Percentiles rank a stretch among this genome's conserved stretches.
Conservation (phyloP, 73 alveolate species). For the Tetrahymena thermophila region DNA sequence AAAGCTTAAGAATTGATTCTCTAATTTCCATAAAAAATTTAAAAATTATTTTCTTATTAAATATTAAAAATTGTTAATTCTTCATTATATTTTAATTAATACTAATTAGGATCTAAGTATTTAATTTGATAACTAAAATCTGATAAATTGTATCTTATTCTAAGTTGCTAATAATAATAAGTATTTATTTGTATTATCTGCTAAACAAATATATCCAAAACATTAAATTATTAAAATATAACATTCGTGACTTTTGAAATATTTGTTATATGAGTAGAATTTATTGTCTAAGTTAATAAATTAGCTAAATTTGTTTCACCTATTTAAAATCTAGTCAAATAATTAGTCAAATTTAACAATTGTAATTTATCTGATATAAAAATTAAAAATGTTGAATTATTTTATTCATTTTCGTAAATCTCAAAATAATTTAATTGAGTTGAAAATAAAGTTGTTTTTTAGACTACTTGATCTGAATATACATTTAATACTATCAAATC, state of each 20-base stretch:
- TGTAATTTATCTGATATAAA: background rate
- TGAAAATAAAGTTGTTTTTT: background rate
- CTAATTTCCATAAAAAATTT: too few relatives aligned
- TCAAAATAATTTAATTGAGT: too few relatives aligned
- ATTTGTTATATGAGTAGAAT: background rate
- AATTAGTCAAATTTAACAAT: background rate
- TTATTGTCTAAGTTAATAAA: background rate
- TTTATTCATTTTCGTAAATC: background rate
- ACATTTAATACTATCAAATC: too few relatives aligned
- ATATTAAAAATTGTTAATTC: too few relatives aligned
- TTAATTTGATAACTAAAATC: too few relatives aligned
- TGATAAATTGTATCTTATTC: background rate
- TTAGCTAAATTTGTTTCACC: too few relatives aligned
- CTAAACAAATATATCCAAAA: background rate
- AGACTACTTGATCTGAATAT: background rate
- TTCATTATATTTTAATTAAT: too few relatives aligned
- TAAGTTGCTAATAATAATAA: too few relatives aligned
- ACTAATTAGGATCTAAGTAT: background rate
- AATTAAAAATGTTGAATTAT: background rate
- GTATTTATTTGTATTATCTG: background rate
- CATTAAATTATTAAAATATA: too few relatives aligned
- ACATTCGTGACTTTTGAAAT: too few relatives aligned
- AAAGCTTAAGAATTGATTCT: background rate
- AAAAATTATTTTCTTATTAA: too few relatives aligned
- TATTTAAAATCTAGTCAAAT: too few relatives aligned